Percentiles rank a stretch among this genome's conserved stretches.
Conservation (phyloP, 305 asterid genomes). For the Fraxinus ornus region DNA sequence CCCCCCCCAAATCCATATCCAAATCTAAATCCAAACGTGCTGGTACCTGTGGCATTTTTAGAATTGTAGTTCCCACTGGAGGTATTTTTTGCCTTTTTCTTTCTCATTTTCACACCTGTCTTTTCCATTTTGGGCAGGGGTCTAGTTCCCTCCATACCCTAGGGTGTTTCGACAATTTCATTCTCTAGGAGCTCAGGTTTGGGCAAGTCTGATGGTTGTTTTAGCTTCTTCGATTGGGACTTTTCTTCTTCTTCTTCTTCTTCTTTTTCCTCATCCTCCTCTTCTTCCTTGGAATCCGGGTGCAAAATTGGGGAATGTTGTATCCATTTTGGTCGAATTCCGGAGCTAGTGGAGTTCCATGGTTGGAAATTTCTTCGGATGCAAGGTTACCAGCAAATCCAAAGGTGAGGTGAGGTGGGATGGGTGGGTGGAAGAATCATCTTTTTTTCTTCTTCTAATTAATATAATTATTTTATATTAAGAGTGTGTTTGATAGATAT, state of each 20-base stretch:
- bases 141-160: not conserved
- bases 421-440: too few relatives aligned
- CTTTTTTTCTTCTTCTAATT: too few relatives aligned
- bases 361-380: constrained; percentile 21
- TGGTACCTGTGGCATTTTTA: constrained; percentile 32
- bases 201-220: constrained; percentile 10
- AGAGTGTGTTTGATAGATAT: too few relatives aligned
- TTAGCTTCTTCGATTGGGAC: constrained; percentile 42
- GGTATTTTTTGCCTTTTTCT: constrained; percentile 67
- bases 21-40: not conserved
- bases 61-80: constrained; percentile 35
- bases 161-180: constrained; percentile 10
- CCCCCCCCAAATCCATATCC: too few relatives aligned
- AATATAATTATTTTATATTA: too few relatives aligned
- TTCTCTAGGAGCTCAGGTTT: not conserved
- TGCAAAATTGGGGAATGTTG: constrained; percentile 21
- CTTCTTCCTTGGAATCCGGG: constrained; percentile 33
- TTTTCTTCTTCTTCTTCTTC: constrained; percentile 31
- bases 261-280: constrained; percentile 8
- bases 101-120: constrained; percentile 42
- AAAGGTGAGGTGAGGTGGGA: too few relatives aligned
- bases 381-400: not conserved
- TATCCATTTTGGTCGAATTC: not conserved
- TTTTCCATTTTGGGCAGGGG: not conserved
- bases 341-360: constrained; percentile 8